phyloP scores from a whole-genome alignment of 768 basidiomycete genomes.

The Boletus pseudo-olivaceus region DNA sequence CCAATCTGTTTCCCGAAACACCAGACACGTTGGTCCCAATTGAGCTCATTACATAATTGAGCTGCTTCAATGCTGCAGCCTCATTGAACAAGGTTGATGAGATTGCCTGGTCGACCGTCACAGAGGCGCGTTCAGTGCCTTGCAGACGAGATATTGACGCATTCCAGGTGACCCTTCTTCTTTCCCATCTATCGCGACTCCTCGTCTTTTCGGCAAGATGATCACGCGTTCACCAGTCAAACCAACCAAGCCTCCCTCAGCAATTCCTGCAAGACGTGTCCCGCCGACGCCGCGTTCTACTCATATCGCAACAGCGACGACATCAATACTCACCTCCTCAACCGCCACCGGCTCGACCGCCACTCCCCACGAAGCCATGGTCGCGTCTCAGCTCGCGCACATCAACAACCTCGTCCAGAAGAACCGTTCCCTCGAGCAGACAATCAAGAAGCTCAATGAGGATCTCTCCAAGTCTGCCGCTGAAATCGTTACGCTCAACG shows the following conservation, averaged over 20 bases:
- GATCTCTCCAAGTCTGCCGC: conserved; percentile 39
- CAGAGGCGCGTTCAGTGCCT: conserved; percentile 1
- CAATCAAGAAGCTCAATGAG: conserved; percentile 50
- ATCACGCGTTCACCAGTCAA: conserved; percentile 31
- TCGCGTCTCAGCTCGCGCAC: conserved; percentile 60
- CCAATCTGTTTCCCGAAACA: neutral
- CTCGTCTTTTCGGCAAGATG: conserved; percentile 13
- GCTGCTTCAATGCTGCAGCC: neutral
- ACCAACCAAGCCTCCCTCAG: conserved; percentile 7
- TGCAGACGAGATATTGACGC: neutral
- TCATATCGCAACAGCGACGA: conserved; percentile 16
- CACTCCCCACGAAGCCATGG: conserved; percentile 45
- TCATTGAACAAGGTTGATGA: conserved; percentile 4
- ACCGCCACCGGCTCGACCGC: conserved; percentile 29
- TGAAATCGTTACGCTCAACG: conserved; percentile 33
- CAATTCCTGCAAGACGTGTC: conserved; percentile 14
- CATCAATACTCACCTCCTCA: conserved; percentile 25
- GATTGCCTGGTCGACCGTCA: conserved; percentile 6
- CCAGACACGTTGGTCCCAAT: neutral
- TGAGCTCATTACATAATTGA: conserved; percentile 17
- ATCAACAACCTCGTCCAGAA: conserved; percentile 72
- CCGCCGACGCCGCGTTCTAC: conserved; percentile 23
- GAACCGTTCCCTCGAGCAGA: conserved; percentile 61
- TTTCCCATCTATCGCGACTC: neutral
- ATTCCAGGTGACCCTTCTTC: neutral